Conservation (phyloP, 345 rosid genomes). For the Luvunga scandens region DNA sequence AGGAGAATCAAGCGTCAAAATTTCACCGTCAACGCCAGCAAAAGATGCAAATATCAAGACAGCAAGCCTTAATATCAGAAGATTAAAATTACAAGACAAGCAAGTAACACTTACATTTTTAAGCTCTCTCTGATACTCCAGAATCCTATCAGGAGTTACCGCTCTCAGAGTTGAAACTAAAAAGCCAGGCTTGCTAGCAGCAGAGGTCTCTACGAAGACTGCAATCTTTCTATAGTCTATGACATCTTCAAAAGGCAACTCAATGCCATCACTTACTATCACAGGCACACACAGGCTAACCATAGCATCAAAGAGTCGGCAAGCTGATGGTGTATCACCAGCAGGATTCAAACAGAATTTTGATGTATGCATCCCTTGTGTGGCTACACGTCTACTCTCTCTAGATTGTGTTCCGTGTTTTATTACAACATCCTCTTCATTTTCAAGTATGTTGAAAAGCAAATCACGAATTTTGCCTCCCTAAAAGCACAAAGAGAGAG, state of each 20-base stretch:
- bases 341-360: conserved; percentile 98
- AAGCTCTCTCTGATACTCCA: conserved; percentile 78
- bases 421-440: conserved; percentile 70
- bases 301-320: conserved; percentile 94
- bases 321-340: conserved; percentile 98
- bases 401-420: conserved; percentile 96
- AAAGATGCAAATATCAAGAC: background rate
- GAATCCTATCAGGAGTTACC: conserved; percentile 47
- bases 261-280: conserved; percentile 80
- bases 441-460: conserved; percentile 83
- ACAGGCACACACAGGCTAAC: conserved; percentile 97
- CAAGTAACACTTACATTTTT: conserved; percentile 39
- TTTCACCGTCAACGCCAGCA: background rate
- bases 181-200: conserved; percentile 67
- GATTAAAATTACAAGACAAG: background rate
- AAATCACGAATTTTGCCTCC: conserved; percentile 96
- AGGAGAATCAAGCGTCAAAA: background rate
- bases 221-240: conserved; percentile 87
- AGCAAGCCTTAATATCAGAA: background rate
- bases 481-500: conserved; percentile 30
- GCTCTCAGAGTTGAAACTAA: conserved; percentile 60
- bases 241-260: conserved; percentile 91
- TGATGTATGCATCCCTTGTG: conserved; percentile 90
- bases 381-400: conserved; percentile 91
- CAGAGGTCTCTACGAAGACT: conserved; percentile 63